Evolutionary conservation across 2,329 filamentous ascomycete species (phyloP), one percentile per base, ranked within the genome.

Genomic region (Fusarium gaditjirri): DNA sequence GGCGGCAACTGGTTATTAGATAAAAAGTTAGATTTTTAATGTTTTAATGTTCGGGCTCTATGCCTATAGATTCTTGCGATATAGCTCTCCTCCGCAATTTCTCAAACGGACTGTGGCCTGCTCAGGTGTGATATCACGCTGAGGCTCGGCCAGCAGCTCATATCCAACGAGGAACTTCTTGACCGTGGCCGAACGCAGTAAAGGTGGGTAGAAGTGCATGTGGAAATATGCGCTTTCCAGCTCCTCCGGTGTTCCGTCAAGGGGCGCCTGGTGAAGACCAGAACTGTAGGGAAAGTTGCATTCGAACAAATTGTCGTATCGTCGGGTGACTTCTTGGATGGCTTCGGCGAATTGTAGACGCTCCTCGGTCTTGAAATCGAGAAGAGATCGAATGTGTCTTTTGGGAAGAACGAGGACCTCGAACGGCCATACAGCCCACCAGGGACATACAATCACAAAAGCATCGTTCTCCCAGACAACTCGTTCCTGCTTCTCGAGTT

Each of bases 371-470:
- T 88, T 89, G 41, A 99, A 86, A 80, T 99, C 95, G 21, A 97
- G 91, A 49, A 99, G 86, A 2, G 93, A 92, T 44, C 94, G 90
- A 74, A 95, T 92, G 80, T 98, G 95, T 68, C 90, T 86, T 84
- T 94, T 97, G 68, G 93, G 90, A 35, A 98, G 86, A 66, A 99
- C 88, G 86, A 99, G 92, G 50, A 95, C 92, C 85, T 99, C 96
- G 70, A 98, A 99, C 0, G 96, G 96, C 96, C 96, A 99, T 23
- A 94, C 88, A 2, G 94, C 96, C 96, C 96, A 99, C 94, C 96
- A 99, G 0, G 96, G 96, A 78, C 95, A 97, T 21, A 98, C 89
- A 0, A 95, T 92, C 44, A 97, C 84, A 81, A 98, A 99, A 2
- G 86, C 86, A 16, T 89, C 88, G 80, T 99, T 99, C 80, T 97